phyloP scores from a whole-genome alignment of 352 stramenopile species.

The Aphanomyces stellatus region DNA sequence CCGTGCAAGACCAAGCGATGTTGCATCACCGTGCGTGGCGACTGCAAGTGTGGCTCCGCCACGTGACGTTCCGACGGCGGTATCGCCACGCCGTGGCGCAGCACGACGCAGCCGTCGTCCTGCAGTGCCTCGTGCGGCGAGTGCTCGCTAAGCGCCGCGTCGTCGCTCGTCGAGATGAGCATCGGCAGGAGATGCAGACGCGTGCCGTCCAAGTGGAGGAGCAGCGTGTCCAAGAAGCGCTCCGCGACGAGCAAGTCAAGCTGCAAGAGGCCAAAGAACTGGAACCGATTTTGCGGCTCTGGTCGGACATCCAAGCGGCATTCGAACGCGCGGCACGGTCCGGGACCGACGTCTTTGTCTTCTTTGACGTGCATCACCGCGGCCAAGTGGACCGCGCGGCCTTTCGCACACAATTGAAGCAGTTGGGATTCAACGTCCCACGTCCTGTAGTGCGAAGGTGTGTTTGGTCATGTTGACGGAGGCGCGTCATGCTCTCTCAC shows the following conservation, averaged over 20 bases:
- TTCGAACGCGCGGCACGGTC: neutral
- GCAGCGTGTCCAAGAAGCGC: neutral
- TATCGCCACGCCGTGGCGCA: neutral
- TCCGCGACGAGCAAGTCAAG: neutral
- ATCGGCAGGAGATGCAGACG: neutral
- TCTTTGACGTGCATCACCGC: conserved; percentile 23
- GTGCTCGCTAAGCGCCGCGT: neutral
- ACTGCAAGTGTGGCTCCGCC: conserved; percentile 10
- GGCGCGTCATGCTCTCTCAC: neutral
- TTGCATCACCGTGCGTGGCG: neutral
- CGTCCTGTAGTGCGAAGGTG: conserved; percentile 53
- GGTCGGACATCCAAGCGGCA: conserved; percentile 5
- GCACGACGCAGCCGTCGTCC: neutral
- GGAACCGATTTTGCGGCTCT: conserved; percentile 7
- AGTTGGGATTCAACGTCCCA: conserved; percentile 47
- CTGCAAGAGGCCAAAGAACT: neutral
- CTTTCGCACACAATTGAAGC: conserved; percentile 37
- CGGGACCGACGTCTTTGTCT: neutral
- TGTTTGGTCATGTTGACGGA: neutral
- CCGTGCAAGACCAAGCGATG: neutral
- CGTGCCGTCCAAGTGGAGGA: neutral
- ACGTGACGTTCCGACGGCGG: neutral
- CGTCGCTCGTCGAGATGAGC: neutral
- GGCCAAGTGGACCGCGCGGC: conserved; percentile 54
- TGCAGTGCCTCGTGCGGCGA: neutral